These are phyloP conservation scores for Albugo candida DNA, from an alignment of 352 stramenopile genomes.

Conservation along the genomic window DNA sequence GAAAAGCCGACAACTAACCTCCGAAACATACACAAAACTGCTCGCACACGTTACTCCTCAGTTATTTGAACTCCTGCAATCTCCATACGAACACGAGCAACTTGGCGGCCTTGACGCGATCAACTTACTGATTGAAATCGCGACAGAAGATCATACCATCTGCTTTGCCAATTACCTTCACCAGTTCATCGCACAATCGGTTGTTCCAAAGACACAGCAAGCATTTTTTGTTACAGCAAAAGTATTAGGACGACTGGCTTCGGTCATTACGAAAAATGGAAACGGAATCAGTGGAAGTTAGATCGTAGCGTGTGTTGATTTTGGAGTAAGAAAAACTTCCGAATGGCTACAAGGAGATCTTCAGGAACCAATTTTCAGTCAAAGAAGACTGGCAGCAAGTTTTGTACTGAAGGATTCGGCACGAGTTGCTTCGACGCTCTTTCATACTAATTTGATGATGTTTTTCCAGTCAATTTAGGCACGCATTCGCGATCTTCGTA, in stretches of 20 bases:
- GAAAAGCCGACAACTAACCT: slow-evolving; percentile 43
- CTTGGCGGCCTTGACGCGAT: slow-evolving; percentile 58
- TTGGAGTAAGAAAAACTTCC: slow-evolving; percentile 80
- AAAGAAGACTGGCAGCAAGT: slow-evolving; percentile 53
- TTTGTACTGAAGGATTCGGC: slow-evolving; percentile 79
- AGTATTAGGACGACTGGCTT: slow-evolving; percentile 69
- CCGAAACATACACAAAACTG: slow-evolving; percentile 61
- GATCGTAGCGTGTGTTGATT: slow-evolving; percentile 81
- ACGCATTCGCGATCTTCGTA: slow-evolving; percentile 41
- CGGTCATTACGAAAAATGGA: slow-evolving; percentile 18
- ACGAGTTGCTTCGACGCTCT: slow-evolving; percentile 68
- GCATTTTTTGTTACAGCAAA: slow-evolving; percentile 45
- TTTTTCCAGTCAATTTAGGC: slow-evolving; percentile 87
- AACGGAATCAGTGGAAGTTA: slow-evolving; percentile 61
- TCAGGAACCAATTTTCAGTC: slow-evolving; percentile 52
- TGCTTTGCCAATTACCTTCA: slow-evolving; percentile 80
- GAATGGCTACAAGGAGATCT: slow-evolving; percentile 67
- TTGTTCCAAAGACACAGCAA: slow-evolving; percentile 19
- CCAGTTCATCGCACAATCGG: slow-evolving; percentile 52
- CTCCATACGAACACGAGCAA: slow-evolving; percentile 35
- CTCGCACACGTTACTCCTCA: slow-evolving; percentile 56
- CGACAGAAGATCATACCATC: slow-evolving; percentile 76
- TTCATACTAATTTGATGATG: slow-evolving; percentile 79
- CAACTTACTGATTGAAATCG: slow-evolving; percentile 59
- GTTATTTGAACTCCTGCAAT: slow-evolving; percentile 50